These are phyloP conservation scores for Moesziomyces sp. DNA, from an alignment of 1,284 basidiomycete species.

Conservation along the genomic window DNA sequence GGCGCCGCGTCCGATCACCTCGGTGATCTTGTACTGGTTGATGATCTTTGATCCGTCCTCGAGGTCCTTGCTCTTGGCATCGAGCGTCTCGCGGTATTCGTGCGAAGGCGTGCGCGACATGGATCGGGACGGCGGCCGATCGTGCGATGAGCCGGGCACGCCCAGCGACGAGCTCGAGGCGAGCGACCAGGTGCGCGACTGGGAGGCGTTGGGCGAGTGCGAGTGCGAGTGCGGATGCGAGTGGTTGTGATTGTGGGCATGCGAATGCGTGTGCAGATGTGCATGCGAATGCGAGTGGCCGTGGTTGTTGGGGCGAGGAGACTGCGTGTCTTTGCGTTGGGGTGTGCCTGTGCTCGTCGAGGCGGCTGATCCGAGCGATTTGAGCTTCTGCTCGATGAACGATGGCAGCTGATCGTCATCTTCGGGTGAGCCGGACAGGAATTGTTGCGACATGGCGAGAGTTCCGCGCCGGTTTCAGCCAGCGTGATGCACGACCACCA, in stretches of 20 bases:
- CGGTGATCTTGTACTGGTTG: conserved; percentile 65
- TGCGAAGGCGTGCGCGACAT: conserved; percentile 38
- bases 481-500: too few relatives aligned
- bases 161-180: conserved; percentile 22
- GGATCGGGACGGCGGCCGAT: conserved; percentile 22
- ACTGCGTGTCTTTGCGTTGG: conserved; percentile 16
- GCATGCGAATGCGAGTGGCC: conserved; percentile 5
- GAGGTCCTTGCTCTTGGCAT: conserved; percentile 60
- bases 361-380: conserved; percentile 2
- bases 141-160: conserved; percentile 17
- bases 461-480: too few relatives aligned
- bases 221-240: conserved; percentile 8
- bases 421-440: conserved; percentile 43
- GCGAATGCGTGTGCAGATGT: conserved; percentile 7
- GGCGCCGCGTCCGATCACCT: conserved; percentile 61
- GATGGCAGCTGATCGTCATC: conserved; percentile 36
- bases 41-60: conserved; percentile 63
- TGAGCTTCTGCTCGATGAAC: conserved; percentile 30
- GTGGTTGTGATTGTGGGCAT: conserved; percentile 7
- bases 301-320: conserved; percentile 7
- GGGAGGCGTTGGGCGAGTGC: not conserved
- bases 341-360: conserved; percentile 1
- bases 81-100: conserved; percentile 58
- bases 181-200: conserved; percentile 15
- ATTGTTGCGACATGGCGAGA: conserved; percentile 21